phyloP scores from a whole-genome alignment of 371 early-diverging fungal genomes.

The Syncephalastrum monosporum region DNA sequence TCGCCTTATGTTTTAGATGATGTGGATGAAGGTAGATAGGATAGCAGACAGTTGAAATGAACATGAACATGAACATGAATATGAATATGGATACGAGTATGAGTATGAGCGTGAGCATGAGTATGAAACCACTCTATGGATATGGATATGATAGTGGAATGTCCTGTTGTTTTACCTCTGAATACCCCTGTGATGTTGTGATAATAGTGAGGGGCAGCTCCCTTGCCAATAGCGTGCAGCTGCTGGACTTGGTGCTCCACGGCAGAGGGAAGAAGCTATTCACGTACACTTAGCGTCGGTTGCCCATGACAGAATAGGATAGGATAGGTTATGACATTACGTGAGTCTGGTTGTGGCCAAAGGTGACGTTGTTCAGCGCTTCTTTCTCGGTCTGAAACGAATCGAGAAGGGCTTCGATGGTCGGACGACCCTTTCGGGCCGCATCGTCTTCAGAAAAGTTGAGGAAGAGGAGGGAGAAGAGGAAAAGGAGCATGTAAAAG shows the following conservation, averaged over 20 bases:
- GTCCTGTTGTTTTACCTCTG: slow-evolving; percentile 36
- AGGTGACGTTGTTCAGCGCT: slow-evolving; percentile 47
- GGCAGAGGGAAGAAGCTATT: slow-evolving; percentile 43
- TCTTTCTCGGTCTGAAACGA: slow-evolving; percentile 43
- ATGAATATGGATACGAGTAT: too few relatives aligned
- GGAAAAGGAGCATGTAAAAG: slow-evolving; percentile 48
- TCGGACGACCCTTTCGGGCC: slow-evolving; percentile 25
- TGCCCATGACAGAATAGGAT: not conserved
- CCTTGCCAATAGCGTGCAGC: slow-evolving; percentile 20
- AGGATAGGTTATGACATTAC: slow-evolving; percentile 23
- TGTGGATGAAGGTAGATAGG: slow-evolving; percentile 1
- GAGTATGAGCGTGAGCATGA: not conserved
- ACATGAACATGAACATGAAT: not conserved
- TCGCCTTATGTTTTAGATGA: slow-evolving; percentile 25
- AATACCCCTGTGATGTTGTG: slow-evolving; percentile 66
- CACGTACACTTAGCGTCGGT: not conserved
- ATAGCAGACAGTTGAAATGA: not conserved
- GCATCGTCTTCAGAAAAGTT: slow-evolving; percentile 46
- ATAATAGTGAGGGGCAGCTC: slow-evolving; percentile 44
- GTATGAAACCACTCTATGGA: not conserved
- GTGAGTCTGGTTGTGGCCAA: slow-evolving; percentile 49
- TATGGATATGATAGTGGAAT: not conserved
- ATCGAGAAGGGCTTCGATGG: slow-evolving; percentile 32
- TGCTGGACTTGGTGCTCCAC: slow-evolving; percentile 33
- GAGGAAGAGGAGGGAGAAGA: slow-evolving; percentile 41